Evolutionary conservation across 805 yeast genomes (phyloP), one percentile per base, ranked within the genome.

Genomic region (Kodamaea lidongshanica): DNA sequence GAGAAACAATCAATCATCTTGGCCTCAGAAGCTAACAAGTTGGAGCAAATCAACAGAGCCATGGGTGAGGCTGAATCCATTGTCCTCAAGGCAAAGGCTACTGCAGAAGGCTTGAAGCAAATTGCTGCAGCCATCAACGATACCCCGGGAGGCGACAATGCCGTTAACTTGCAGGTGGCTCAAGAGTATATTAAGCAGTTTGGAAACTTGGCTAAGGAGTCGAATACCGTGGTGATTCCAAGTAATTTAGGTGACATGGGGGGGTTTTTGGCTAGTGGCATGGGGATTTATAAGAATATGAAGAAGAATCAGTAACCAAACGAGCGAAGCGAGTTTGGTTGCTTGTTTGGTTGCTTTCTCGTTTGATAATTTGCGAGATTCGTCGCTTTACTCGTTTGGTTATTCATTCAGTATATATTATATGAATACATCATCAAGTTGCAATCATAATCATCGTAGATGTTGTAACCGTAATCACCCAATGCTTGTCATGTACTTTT

Each of bases 151-250:
- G 88, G 92, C 25, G 58, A 58, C 34, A 82, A 80, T 27, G 94
- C 94, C 7, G 86, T 84, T 20, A 63, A 79, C 12, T 67, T 85
- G 40, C 86, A 79, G 53, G 77, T 84, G 24, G 94, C 95, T 10
- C 88, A 81, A 50, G 81, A 79, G 49, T 84, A 84, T 52, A 82
- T 84, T 38, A 81, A 77, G 32, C 84, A 89, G 18, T 84, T 85
- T 50, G 79, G 81, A 28, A 77, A 83, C 45, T 65, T 84, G 45
- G 94, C 94, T 15, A 83, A 84, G 61, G 89, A 82, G 53, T 60
- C 79, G 18, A 84, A 81, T 48, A 80, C 92, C 1, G 68, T 85
- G 11, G 78, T 84, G 20, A 67, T 84, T 15, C 95, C 95, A 10
- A 70, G 86, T 7, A 79, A 78, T 33, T 56, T 84, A 51, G 79